phyloP scores from a whole-genome alignment of 768 basidiomycete species.

The Auriscalpium orientale region DNA sequence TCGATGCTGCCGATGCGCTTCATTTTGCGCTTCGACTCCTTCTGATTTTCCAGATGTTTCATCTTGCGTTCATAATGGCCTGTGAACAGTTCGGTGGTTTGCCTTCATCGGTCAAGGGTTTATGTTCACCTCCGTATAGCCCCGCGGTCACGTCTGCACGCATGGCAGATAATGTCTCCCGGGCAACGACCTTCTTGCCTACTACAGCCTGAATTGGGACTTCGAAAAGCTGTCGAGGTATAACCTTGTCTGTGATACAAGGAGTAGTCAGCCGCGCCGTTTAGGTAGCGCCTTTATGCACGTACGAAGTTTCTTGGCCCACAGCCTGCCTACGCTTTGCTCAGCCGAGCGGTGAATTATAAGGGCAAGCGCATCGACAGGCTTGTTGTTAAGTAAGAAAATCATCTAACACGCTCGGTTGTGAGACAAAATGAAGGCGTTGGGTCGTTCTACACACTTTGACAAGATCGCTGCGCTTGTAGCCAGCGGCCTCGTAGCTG shows the following conservation, averaged over 20 bases:
- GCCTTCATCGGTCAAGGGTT: constrained; percentile 2
- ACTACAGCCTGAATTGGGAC: constrained; percentile 92
- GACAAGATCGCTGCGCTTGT: constrained; percentile 68
- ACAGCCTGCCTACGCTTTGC: constrained; percentile 64
- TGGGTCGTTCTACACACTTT: constrained; percentile 46
- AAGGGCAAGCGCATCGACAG: constrained; percentile 88
- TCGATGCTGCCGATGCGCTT: constrained; percentile 85
- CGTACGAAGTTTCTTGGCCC: constrained; percentile 91
- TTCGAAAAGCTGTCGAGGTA: constrained; percentile 89
- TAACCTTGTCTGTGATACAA: constrained; percentile 63
- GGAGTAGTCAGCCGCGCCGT: neutral
- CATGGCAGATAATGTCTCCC: constrained; percentile 80
- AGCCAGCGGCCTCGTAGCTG: constrained; percentile 94
- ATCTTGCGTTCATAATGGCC: constrained; percentile 92
- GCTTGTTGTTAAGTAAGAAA: constrained; percentile 81
- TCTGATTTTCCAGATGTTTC: constrained; percentile 84
- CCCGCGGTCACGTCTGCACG: constrained; percentile 93
- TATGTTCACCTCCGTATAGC: constrained; percentile 69
- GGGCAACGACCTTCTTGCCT: constrained; percentile 79
- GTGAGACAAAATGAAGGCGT: neutral
- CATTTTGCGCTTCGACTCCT: constrained; percentile 85
- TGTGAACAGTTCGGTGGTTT: neutral
- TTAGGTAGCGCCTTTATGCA: constrained; percentile 6
- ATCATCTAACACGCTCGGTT: constrained; percentile 52
- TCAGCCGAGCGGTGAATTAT: constrained; percentile 82